Evolutionary conservation across 2,329 filamentous ascomycete species (phyloP), one percentile per base, ranked within the genome.

Genomic region (Penicillium sp.): DNA sequence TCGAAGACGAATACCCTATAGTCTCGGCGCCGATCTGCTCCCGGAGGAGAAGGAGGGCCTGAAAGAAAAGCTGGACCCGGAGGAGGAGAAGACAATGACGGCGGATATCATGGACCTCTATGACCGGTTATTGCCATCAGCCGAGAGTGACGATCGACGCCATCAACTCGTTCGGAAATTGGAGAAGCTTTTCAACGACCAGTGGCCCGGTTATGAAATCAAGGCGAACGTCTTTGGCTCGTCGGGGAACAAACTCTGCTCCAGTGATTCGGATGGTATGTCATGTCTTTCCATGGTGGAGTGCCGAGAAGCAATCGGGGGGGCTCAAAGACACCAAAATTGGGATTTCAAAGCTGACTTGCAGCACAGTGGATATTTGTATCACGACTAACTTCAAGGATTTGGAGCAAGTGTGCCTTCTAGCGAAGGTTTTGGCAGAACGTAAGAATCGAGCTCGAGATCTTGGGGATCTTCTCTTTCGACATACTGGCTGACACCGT

Each of bases 211-310:
- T 1, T 88, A 91, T 65, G 83, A 95, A 55, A 97, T 97, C 66
- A 86, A 84, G 60, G 94, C 97, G 29, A 88, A 94, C 70, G 85
- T 97, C 13, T 99, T 99, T 80, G 94, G 94, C n/a, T 97, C 94
- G 4, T 97, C 94, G 4, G 94, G 94, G 41, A 99, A 99, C 72
- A 78, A 94, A 70, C 78, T 99, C 50, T 97, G 91, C 73, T 96
- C 93, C 27, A 92, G 91, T 72, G 91, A 97, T 68, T 99, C 94
- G 46, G 94, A 99, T 77, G 90, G 91, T 96, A 78, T 64, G 86
- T 37, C 18, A n/a, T n/a, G n/a, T 65, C 29, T 23, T 15, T 24
- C 9, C 33, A 24, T 42, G 18, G 18, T 13, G 10, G 7, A 40
- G 33, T 46, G 13, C 29, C 7, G 18, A 23, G n/a, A n/a, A n/a